phyloP scores from a whole-genome alignment of 2,329 filamentous ascomycete species.

The Colletotrichum plurivorum region DNA sequence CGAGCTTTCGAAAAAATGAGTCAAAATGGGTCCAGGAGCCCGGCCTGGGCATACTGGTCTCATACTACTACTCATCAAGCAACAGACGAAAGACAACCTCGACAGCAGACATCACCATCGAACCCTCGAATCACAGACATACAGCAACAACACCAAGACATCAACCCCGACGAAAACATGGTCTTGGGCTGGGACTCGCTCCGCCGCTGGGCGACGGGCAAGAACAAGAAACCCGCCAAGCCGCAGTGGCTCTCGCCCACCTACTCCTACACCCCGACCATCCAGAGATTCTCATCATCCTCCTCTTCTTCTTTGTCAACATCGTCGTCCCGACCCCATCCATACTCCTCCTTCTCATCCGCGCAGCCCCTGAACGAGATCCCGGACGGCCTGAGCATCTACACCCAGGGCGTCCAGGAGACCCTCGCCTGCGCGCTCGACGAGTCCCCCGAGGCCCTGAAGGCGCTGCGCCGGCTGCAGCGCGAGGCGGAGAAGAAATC shows the following conservation, averaged over 20 bases:
- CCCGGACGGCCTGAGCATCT: background rate
- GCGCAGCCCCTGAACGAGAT: background rate
- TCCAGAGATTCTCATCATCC: too few species aligned
- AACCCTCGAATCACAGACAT: too few species aligned
- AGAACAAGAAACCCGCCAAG: background rate
- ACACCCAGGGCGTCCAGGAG: conserved; percentile 12
- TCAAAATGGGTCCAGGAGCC: too few species aligned
- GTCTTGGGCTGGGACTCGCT: conserved; percentile 4
- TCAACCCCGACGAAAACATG: background rate
- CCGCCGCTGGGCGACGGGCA: conserved; percentile 12
- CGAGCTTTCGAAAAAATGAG: too few species aligned
- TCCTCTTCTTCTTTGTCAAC: background rate
- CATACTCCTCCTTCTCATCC: background rate
- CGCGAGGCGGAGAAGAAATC: conserved; percentile 3
- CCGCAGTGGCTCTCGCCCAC: background rate
- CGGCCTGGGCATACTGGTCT: too few species aligned
- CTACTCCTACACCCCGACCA: too few species aligned
- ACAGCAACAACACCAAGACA: too few species aligned
- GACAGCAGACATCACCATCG: too few species aligned
- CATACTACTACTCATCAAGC: too few species aligned
- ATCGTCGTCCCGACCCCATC: background rate
- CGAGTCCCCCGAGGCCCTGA: background rate
- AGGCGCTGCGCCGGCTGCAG: conserved; percentile 12
- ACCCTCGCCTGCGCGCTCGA: conserved; percentile 7
- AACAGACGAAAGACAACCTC: too few species aligned